Evolutionary conservation across 352 stramenopile genomes (phyloP), one percentile per base, ranked within the genome.

Genomic region (Phytophthora nicotianae): DNA sequence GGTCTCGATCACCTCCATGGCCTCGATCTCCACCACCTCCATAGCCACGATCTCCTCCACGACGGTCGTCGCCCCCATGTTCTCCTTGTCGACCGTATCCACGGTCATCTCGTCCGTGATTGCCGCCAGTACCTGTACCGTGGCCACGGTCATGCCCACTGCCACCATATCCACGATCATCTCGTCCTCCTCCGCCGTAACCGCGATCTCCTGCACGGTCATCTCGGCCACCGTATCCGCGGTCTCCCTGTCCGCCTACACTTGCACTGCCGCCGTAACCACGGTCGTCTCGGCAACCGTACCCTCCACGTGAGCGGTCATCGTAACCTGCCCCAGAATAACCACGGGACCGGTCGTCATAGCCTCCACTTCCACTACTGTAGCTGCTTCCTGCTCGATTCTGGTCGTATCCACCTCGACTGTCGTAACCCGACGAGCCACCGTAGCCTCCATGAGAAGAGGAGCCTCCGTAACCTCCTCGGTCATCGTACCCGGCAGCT

Each of bases 41-140:
- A 5, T 72, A 65, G 26, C 65, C 70, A n/a, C 67, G 52, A 13
- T 55, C 48, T 17, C 71, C 62, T 26, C 74, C 58, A 41, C 72
- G 50, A 38, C 61, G 67, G 20, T 62, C 55, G 6, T 65, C 62
- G 11, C 65, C 50, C 19, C 63, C 56, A 24, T 55, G 41, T n/a
- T 42, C 40, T 14, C 63, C 57, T 27, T 50, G 50, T 26, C 75
- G 62, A 23, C 65, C 48, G 43, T 74, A 54, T 8, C 60, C 48
- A 5, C 35, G 58, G 1, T 68, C 51, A 4, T 66, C 58, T 0
- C 64, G 53, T 41, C 71, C 47, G 5, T 52, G 47, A 58, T 65
- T 48, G 40, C 52, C 58, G 20, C 63, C 65, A 1, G 29, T 50
- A 32, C 40, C 21, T 9, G 33, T 26, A 0, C 57, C 58, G 35